phyloP scores from a whole-genome alignment of 306 rosid species.

The Sphenostylis stenocarpa region DNA sequence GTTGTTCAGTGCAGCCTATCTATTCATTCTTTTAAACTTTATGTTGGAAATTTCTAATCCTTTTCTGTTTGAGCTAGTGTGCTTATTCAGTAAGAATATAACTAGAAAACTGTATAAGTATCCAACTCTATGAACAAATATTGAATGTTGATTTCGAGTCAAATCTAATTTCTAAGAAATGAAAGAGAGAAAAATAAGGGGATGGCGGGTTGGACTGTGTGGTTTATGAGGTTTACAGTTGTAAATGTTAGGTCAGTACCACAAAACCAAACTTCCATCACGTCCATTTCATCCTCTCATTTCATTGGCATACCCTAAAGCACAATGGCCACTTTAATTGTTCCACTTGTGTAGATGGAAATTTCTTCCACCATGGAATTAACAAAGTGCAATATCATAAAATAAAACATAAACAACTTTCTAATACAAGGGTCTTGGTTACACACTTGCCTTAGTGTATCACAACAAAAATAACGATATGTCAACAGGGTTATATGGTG shows the following conservation, averaged over 20 bases:
- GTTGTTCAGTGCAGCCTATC: background rate
- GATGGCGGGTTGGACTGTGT: background rate
- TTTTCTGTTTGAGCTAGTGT: background rate
- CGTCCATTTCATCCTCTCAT: background rate
- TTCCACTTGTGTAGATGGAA: background rate
- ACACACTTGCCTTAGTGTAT: background rate
- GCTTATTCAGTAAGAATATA: background rate
- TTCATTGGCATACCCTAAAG: background rate
- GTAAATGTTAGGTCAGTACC: conserved; percentile 5
- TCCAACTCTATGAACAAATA: background rate
- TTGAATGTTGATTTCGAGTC: background rate
- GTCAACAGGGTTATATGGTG: background rate
- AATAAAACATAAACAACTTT: background rate
- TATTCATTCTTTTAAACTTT: background rate
- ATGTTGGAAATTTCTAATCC: too few relatives aligned
- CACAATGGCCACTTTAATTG: background rate
- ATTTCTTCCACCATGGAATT: background rate
- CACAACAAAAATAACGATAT: background rate
- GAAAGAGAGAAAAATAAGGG: background rate
- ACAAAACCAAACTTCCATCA: background rate
- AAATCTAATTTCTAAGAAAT: background rate
- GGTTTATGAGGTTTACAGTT: background rate
- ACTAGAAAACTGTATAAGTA: background rate
- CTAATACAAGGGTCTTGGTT: background rate
- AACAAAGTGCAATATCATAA: background rate